Percentiles rank a stretch among this genome's conserved stretches.
These are phyloP conservation scores for Starmerella vitae DNA, from an alignment of 805 yeast genomes.

Conservation along the genomic window DNA sequence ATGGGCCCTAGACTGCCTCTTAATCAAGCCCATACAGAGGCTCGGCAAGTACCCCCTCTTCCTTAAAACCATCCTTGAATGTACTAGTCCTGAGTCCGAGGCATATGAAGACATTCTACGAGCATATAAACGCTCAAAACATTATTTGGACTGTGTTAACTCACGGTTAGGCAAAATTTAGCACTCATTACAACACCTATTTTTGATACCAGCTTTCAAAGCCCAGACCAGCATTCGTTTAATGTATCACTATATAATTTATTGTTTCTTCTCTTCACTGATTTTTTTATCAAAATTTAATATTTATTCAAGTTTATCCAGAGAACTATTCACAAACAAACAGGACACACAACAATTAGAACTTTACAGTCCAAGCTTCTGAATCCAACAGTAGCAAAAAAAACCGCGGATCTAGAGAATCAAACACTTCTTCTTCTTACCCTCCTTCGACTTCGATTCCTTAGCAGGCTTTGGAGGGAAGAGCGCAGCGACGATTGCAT, in stretches of 20 bases:
- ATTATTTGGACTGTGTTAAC: conserved; percentile 18
- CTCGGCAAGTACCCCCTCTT: conserved; percentile 33
- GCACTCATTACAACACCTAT: too few species aligned
- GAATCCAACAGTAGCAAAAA: too few species aligned
- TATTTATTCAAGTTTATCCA: too few species aligned
- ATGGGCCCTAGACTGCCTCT: conserved; percentile 32
- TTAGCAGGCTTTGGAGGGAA: conserved; percentile 95
- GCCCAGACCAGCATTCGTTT: too few species aligned
- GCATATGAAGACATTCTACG: conserved; percentile 31
- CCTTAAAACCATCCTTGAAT: conserved; percentile 24
- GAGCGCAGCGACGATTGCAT: conserved; percentile 94
- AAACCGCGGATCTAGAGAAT: too few species aligned
- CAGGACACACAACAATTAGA: too few species aligned
- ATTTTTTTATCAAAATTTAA: too few species aligned
- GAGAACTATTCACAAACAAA: too few species aligned
- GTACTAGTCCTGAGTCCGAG: conserved; percentile 30
- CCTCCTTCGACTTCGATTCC: conserved; percentile 43
- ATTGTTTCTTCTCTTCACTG: too few species aligned
- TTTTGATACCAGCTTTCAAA: too few species aligned
- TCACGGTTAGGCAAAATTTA: conserved; percentile 7
- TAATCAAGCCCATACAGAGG: conserved; percentile 36
- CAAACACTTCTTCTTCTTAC: conserved; percentile 52
- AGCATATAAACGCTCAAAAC: conserved; percentile 17
- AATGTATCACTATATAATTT: too few species aligned
- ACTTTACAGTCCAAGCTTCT: too few species aligned